A percentile compares a stretch with the other conserved stretches of the same genome.
Evolutionary conservation across 208 protist genomes (phyloP).

Genomic region (Naegleria lovaniensis): DNA sequence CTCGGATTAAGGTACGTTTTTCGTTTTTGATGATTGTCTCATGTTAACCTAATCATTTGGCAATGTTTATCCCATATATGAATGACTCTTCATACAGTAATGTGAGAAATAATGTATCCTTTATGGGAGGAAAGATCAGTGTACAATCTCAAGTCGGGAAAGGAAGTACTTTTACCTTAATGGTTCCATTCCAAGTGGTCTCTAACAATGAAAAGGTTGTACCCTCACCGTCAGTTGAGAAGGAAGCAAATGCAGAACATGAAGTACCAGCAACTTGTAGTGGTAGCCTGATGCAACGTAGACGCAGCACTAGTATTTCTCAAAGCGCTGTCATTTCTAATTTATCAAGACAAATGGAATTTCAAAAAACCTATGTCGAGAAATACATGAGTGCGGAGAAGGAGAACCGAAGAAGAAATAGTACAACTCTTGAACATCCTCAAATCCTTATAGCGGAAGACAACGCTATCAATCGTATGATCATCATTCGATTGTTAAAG

Average conservation of each 20-base stretch:
- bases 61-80: no score
- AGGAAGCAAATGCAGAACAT: no score
- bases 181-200: neutral
- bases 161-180: neutral
- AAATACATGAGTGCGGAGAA: neutral
- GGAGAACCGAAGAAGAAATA: neutral
- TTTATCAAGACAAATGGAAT: no score
- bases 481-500: neutral
- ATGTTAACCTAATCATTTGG: no score
- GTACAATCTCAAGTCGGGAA: neutral
- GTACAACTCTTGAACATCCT: neutral
- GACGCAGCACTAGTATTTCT: no score
- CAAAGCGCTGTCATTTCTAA: no score
- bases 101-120: neutral
- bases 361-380: no score
- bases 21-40: no score
- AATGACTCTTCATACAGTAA: no score
- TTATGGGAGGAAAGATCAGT: neutral
- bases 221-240: no score
- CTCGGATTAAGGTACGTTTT: neutral
- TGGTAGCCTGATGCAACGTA: no score
- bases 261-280: no score
- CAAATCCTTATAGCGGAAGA: neutral
- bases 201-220: neutral
- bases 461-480: neutral